phyloP scores from a whole-genome alignment of 148 eudicot species.

The Vaccinium vitisidaea region DNA sequence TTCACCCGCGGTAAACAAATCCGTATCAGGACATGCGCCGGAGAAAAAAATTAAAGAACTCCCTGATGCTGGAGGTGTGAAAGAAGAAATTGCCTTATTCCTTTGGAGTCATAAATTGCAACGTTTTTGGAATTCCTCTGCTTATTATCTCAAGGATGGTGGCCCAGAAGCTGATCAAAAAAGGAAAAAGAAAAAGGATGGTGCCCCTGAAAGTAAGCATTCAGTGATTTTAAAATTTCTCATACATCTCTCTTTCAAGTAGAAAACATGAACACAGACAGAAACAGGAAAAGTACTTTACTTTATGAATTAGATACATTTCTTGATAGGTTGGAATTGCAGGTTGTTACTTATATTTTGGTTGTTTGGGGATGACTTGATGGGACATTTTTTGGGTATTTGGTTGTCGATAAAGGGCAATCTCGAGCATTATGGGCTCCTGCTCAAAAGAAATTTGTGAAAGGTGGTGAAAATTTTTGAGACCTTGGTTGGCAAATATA shows the following conservation, averaged over 20 bases:
- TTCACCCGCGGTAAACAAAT: too few species aligned
- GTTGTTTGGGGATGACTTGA: background rate
- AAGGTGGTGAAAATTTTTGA: background rate
- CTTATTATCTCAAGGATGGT: slow-evolving; percentile 30
- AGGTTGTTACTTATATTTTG: background rate
- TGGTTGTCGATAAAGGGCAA: background rate
- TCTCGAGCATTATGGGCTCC: background rate
- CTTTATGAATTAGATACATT: background rate
- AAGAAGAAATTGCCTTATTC: slow-evolving; percentile 11
- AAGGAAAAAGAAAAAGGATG: slow-evolving; percentile 6
- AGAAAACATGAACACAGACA: background rate
- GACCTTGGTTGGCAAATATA: background rate
- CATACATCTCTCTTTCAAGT: background rate
- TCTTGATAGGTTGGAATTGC: background rate
- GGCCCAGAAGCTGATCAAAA: too few species aligned
- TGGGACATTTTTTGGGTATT: background rate
- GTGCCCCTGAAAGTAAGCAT: slow-evolving; percentile 26
- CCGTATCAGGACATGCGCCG: too few species aligned
- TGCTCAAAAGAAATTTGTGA: background rate
- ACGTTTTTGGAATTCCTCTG: slow-evolving; percentile 33
- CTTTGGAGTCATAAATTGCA: slow-evolving; percentile 31
- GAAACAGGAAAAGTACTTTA: background rate
- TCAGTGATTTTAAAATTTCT: background rate
- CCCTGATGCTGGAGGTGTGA: slow-evolving; percentile 25
- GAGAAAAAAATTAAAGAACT: background rate